Evolutionary conservation across 176 grass and related monocot genomes (phyloP).

Genomic region (Bonia amplexicaulis): DNA sequence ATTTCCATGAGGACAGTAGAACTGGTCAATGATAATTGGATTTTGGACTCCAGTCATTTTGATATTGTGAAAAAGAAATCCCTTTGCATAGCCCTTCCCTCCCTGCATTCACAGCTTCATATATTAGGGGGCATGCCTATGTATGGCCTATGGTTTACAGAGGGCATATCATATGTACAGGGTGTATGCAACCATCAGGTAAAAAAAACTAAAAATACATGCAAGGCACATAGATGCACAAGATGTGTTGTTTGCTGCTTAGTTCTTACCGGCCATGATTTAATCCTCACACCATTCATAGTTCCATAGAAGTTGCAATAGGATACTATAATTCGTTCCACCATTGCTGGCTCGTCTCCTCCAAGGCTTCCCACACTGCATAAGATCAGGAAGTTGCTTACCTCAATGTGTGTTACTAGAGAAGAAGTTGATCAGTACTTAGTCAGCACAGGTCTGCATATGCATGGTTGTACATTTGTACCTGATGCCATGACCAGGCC

Average conservation of each 20-base stretch:
- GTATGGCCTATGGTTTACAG: neutral
- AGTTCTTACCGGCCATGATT: conserved; percentile 61
- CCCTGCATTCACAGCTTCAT: conserved; percentile 41
- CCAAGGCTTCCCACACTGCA: conserved; percentile 75
- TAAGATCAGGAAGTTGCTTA: neutral
- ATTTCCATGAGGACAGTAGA: conserved; percentile 38
- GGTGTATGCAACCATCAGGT: neutral
- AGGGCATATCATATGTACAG: neutral
- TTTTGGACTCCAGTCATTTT: conserved; percentile 38
- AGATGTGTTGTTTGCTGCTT: neutral
- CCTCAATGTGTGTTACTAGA: neutral
- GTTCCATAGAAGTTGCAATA: conserved; percentile 46
- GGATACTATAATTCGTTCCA: conserved; percentile 45
- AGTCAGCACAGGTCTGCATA: neutral
- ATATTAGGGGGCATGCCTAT: neutral
- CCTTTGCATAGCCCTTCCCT: conserved; percentile 41
- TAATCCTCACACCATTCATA: conserved; percentile 55
- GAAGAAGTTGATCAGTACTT: neutral
- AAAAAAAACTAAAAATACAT: neutral
- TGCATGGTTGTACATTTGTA: neutral
- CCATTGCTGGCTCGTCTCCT: neutral
- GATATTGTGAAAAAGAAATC: conserved; percentile 44
- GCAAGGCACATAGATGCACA: neutral
- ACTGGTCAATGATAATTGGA: conserved; percentile 65
- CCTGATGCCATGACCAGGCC: conserved; percentile 85